phyloP scores from a whole-genome alignment of 2,329 filamentous ascomycete species.

The Dactylonectria macrodidyma region DNA sequence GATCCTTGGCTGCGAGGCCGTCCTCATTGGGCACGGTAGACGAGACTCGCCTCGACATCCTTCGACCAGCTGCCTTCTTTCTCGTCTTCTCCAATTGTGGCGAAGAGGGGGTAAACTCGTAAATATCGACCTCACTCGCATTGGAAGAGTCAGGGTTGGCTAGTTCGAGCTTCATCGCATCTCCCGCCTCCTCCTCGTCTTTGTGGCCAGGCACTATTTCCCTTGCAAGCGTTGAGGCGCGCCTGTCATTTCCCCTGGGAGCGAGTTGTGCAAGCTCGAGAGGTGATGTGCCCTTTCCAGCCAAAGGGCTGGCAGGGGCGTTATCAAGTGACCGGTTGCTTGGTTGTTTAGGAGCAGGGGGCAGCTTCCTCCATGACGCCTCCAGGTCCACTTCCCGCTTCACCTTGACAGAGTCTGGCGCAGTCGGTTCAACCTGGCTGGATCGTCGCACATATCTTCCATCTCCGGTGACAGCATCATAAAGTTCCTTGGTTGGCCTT shows the following conservation, averaged over 20 bases:
- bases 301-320: constrained; percentile 58
- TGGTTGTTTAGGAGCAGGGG: constrained; percentile 27
- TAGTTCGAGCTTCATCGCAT: constrained; percentile 34
- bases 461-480: constrained; percentile 81
- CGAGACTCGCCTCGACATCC: constrained; percentile 57
- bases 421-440: constrained; percentile 52
- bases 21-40: constrained; percentile 57
- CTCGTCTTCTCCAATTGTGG: constrained; percentile 53
- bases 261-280: constrained; percentile 52
- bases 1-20: constrained; percentile 45
- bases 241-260: constrained; percentile 58
- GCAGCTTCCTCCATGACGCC: constrained; percentile 52
- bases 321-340: constrained; percentile 36
- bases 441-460: constrained; percentile 65
- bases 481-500: constrained; percentile 81
- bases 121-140: constrained; percentile 61
- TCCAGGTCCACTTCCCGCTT: constrained; percentile 53
- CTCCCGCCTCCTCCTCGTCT: constrained; percentile 31
- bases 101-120: constrained; percentile 68
- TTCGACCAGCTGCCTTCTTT: constrained; percentile 50
- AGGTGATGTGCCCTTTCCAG: constrained; percentile 54
- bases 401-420: constrained; percentile 45
- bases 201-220: constrained; percentile 31
- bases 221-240: constrained; percentile 51
- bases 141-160: constrained; percentile 40